Evolutionary conservation across 179 eudicot genomes (phyloP).

Genomic region (Drosera spatulata): DNA sequence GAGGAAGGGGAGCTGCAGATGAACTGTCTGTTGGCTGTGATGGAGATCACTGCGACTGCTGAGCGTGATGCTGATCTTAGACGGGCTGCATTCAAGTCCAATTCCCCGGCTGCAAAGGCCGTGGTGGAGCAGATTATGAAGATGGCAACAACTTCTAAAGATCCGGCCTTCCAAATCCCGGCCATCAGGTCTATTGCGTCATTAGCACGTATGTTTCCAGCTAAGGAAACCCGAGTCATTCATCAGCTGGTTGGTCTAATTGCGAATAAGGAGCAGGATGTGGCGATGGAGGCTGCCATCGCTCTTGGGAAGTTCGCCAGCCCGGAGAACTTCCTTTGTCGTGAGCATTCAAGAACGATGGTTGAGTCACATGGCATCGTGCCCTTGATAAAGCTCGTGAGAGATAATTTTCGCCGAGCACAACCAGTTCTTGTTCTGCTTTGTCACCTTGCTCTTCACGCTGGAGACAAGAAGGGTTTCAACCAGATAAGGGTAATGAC

Average conservation of each 20-base stretch:
- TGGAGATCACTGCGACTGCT: constrained; percentile 65
- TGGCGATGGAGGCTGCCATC: constrained; percentile 52
- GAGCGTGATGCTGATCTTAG: constrained; percentile 61
- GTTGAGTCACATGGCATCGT: constrained; percentile 50
- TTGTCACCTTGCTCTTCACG: constrained; percentile 62
- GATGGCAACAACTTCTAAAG: constrained; percentile 27
- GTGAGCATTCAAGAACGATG: constrained; percentile 49
- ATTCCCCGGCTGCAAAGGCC: constrained; percentile 71
- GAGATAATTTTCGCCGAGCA: constrained; percentile 27
- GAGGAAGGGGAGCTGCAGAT: constrained; percentile 42
- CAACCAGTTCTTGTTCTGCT: constrained; percentile 38
- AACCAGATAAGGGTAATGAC: constrained; percentile 45
- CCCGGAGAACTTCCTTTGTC: constrained; percentile 48
- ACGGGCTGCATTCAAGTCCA: constrained; percentile 64
- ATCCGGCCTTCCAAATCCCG: constrained; percentile 19
- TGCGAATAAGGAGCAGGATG: constrained; percentile 29
- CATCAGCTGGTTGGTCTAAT: constrained; percentile 50
- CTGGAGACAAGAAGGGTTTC: constrained; percentile 37
- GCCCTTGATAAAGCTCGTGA: constrained; percentile 50
- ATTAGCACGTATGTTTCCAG: constrained; percentile 66
- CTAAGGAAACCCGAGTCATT: constrained; percentile 51
- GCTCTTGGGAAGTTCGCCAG: constrained; percentile 60
- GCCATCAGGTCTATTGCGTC: constrained; percentile 63
- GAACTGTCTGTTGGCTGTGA: constrained; percentile 60
- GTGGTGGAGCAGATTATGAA: constrained; percentile 64